These are phyloP conservation scores for Zymoseptoria passerinii DNA, from an alignment of 2,329 filamentous ascomycete genomes.

Conservation along the genomic window DNA sequence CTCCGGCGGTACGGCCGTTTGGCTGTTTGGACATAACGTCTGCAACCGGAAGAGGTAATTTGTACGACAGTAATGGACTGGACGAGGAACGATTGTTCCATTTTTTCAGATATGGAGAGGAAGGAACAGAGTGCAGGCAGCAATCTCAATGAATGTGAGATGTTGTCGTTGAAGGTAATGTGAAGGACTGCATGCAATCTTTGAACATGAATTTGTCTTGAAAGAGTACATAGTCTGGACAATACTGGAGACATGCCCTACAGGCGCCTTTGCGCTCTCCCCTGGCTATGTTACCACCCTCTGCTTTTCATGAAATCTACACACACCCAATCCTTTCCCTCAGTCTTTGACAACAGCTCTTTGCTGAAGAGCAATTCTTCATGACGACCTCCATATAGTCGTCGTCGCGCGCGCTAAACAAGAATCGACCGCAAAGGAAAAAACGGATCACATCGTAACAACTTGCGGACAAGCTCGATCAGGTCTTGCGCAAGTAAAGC, in stretches of 20 bases:
- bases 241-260: not conserved
- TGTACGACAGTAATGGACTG: too few species aligned
- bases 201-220: not conserved
- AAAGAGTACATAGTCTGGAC: not conserved
- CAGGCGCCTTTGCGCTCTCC: not conserved
- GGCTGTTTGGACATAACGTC: too few species aligned
- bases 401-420: not conserved
- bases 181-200: not conserved
- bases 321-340: not conserved
- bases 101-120: too few species aligned
- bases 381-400: not conserved
- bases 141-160: too few species aligned
- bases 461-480: not conserved
- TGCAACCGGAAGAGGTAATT: too few species aligned
- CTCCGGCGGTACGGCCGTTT: too few species aligned
- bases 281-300: not conserved
- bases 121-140: too few species aligned
- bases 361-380: not conserved
- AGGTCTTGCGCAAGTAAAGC: slow-evolving; percentile 36
- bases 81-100: too few species aligned
- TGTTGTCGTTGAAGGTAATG: too few species aligned
- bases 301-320: not conserved
- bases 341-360: not conserved
- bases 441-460: not conserved
- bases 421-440: not conserved